Evolutionary conservation across 148 eudicot genomes (phyloP), one percentile per base, ranked within the genome.

Genomic region (Gaultheria prostrata): DNA sequence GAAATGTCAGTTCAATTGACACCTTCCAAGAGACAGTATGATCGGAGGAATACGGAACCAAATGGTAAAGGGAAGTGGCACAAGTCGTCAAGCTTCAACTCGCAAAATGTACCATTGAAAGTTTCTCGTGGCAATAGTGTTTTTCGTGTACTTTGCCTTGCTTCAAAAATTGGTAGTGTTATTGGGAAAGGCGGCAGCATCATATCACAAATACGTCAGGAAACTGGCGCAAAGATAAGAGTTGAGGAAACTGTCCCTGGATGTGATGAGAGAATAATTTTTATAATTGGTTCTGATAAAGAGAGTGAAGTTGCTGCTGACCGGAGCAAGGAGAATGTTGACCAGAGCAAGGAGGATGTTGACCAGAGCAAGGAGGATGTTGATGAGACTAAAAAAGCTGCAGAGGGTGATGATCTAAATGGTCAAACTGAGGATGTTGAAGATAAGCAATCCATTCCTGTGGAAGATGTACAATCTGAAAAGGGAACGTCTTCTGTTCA

Each of bases 251-350:
- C 87, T 45, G 70, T 92, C 54, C 85, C 91, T 39, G 98, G 95
- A 77, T 89, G 91, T 87, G 95, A 95, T 86, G 95, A 97, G 77
- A 93, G 95, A 80, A 89, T 97, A 35, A 89, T 97, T 57, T 61
- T 83, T 74, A 89, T 95, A 59, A 71, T 87, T 78, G 89, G 89
- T 67, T 81, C 92, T 43, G 96, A 91, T 49, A 90, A 82, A 83
- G 95, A 89, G 35, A 86, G 70, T 87, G 94, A 88, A 83, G 85
- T 57, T 46, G 79, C 76, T 28, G 86, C 70, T 85, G 95, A 86
- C n/a, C n/a, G n/a, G n/a, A n/a, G n/a, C n/a, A n/a, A n/a, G n/a
- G n/a, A n/a, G n/a, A n/a, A n/a, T n/a, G n/a, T n/a, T n/a, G n/a
- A n/a, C 46, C 87, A 81, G 75, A 79, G 54, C 26, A 88, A 88